phyloP scores from a whole-genome alignment of 177 flowering plant species.

The Vitis hybrid region DNA sequence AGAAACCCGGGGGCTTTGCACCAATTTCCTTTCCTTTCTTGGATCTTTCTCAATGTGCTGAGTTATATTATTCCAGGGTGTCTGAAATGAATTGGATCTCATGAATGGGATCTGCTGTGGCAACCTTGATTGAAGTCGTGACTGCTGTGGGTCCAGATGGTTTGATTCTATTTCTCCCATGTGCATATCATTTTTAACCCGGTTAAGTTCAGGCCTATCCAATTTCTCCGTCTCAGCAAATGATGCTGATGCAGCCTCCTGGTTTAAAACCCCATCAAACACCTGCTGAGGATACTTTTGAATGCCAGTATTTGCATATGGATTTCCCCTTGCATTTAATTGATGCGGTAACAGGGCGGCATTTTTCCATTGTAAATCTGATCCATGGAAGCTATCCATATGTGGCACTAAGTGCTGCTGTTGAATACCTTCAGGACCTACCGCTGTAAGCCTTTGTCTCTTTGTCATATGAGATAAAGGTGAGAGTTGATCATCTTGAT shows the following conservation, averaged over 20 bases:
- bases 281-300: slow-evolving; percentile 61
- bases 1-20: slow-evolving; percentile 83
- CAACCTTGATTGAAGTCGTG: slow-evolving; percentile 49
- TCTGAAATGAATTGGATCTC: slow-evolving; percentile 59
- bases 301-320: slow-evolving; percentile 47
- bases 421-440: slow-evolving; percentile 52
- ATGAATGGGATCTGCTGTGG: slow-evolving; percentile 43
- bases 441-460: slow-evolving; percentile 46
- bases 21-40: slow-evolving; percentile 76
- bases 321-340: slow-evolving; percentile 53
- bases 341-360: slow-evolving; percentile 56
- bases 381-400: slow-evolving; percentile 50
- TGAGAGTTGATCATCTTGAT: slow-evolving; percentile 58
- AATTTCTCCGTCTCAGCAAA: slow-evolving; percentile 58
- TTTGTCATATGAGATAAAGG: slow-evolving; percentile 50
- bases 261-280: slow-evolving; percentile 60
- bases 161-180: slow-evolving; percentile 41
- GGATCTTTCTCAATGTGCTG: slow-evolving; percentile 57
- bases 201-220: slow-evolving; percentile 45
- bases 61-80: slow-evolving; percentile 64
- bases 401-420: slow-evolving; percentile 53
- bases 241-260: slow-evolving; percentile 45
- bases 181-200: slow-evolving; percentile 40
- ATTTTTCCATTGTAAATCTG: slow-evolving; percentile 71
- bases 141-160: slow-evolving; percentile 56